These are phyloP conservation scores for Penicillium sp. DNA, from an alignment of 2,329 filamentous ascomycete genomes.

Conservation along the genomic window DNA sequence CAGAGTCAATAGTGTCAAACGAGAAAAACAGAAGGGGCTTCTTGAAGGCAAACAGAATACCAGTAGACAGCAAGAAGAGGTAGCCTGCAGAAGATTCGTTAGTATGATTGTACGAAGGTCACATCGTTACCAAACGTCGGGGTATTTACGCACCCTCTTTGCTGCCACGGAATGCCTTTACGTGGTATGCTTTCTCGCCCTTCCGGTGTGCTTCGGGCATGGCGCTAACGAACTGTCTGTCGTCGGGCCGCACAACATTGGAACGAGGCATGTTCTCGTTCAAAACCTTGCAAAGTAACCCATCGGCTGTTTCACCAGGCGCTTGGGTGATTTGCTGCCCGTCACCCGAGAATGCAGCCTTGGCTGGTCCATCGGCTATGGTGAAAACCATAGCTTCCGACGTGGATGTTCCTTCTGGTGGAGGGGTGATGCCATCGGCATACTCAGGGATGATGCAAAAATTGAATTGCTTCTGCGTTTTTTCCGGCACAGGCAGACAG, in stretches of 20 bases:
- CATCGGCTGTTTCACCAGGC: slow-evolving; percentile 50
- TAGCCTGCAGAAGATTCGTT: slow-evolving; percentile 50
- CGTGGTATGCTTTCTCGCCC: slow-evolving; percentile 64
- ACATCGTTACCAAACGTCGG: background rate
- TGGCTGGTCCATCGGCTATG: slow-evolving; percentile 55
- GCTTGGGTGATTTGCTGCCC: slow-evolving; percentile 48
- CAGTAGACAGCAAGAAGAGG: slow-evolving; percentile 63
- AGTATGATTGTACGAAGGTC: background rate
- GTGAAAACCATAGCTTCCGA: slow-evolving; percentile 64
- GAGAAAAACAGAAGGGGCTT: slow-evolving; percentile 66
- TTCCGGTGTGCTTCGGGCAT: slow-evolving; percentile 63
- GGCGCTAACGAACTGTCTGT: slow-evolving; percentile 61
- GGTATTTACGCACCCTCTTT: slow-evolving; percentile 58
- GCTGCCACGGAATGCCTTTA: slow-evolving; percentile 64
- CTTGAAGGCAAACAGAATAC: slow-evolving; percentile 67
- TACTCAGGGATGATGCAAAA: slow-evolving; percentile 61
- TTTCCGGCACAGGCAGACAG: slow-evolving; percentile 65
- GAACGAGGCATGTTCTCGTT: slow-evolving; percentile 51
- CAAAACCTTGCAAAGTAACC: slow-evolving; percentile 47
- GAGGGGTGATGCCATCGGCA: slow-evolving; percentile 50
- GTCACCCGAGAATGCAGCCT: slow-evolving; percentile 46
- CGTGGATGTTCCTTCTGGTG: slow-evolving; percentile 43
- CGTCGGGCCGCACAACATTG: slow-evolving; percentile 56
- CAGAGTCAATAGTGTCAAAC: slow-evolving; percentile 59
- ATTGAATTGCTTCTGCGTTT: slow-evolving; percentile 63